A percentile compares a stretch with the other conserved stretches of the same genome.
These are phyloP conservation scores for Striga asiatica DNA, from an alignment of 257 asterid genomes.

Conservation along the genomic window DNA sequence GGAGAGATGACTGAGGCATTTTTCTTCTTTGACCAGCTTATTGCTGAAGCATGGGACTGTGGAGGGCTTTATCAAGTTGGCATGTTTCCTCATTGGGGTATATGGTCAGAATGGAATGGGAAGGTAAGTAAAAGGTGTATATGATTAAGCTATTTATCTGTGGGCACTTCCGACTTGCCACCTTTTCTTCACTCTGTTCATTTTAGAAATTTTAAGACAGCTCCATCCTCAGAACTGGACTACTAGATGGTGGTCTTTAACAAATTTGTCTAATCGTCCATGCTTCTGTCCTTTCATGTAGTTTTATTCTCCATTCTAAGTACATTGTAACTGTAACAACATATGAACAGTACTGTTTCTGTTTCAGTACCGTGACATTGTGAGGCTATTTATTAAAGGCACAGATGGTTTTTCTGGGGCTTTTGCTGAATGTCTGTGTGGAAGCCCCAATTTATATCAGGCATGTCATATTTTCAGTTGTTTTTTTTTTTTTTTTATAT, in stretches of 20 bases:
- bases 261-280: not conserved
- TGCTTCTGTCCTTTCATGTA: not conserved
- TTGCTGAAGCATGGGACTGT: constrained; percentile 99
- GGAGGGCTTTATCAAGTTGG: constrained; percentile 99
- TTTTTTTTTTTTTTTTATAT: not conserved
- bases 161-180: constrained; percentile 11
- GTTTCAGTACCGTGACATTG: constrained; percentile 84
- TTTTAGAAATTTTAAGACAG: not conserved
- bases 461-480: constrained; percentile 27
- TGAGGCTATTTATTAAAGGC: constrained; percentile 91
- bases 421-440: constrained; percentile 92
- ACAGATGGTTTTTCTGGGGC: constrained; percentile 97
- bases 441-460: constrained; percentile 94
- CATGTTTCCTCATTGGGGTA: constrained; percentile 85
- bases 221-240: not conserved
- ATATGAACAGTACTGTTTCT: not conserved
- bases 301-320: not conserved
- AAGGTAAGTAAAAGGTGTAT: constrained; percentile 44
- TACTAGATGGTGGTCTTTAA: not conserved
- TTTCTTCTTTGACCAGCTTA: constrained; percentile 44
- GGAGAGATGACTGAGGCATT: not conserved
- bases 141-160: not conserved
- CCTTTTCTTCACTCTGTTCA: not conserved
- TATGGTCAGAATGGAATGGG: constrained; percentile 99
- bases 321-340: not conserved